Percentiles rank a stretch among this genome's conserved stretches.
Conservation (phyloP, 1,139 yeast species). For the Yamadazyma triangularis region DNA sequence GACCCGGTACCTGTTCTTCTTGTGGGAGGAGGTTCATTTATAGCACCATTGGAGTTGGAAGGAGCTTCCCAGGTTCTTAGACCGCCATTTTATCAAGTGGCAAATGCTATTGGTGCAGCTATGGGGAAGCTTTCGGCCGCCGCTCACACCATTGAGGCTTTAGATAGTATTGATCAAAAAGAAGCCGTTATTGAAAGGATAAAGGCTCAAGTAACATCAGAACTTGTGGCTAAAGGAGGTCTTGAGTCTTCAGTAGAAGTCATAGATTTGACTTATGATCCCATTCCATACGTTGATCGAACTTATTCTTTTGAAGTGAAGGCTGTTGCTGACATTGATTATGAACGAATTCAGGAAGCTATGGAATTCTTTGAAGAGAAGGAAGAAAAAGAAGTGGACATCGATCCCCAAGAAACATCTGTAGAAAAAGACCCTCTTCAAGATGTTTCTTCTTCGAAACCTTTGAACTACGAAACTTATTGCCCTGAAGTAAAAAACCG, state of each 20-base stretch:
- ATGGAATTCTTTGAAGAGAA: too few relatives aligned
- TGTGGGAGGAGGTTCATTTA: slow-evolving; percentile 44
- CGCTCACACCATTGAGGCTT: slow-evolving; percentile 13
- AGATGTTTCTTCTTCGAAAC: slow-evolving; percentile 3
- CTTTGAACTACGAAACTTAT: slow-evolving; percentile 22
- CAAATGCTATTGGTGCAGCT: slow-evolving; percentile 47
- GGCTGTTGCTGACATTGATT: slow-evolving; percentile 38
- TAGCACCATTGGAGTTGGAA: slow-evolving; percentile 26
- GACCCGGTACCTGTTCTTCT: slow-evolving; percentile 36
- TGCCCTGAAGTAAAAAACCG: slow-evolving; percentile 25
- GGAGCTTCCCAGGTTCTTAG: slow-evolving; percentile 35
- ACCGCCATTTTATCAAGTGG: slow-evolving; percentile 35
- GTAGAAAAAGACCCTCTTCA: slow-evolving; percentile 7
- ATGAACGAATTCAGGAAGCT: slow-evolving; percentile 15
- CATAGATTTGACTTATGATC: slow-evolving; percentile 28
- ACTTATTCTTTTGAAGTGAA: slow-evolving; percentile 30
- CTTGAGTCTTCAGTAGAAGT: slow-evolving; percentile 19
- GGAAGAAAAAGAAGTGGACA: slow-evolving; percentile 2
- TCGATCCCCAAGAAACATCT: slow-evolving; percentile 6
- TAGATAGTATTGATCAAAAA: slow-evolving; percentile 12
- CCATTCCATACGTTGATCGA: slow-evolving; percentile 35
- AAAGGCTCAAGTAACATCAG: slow-evolving; percentile 16
- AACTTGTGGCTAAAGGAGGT: slow-evolving; percentile 26
- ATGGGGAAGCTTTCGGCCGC: slow-evolving; percentile 32
- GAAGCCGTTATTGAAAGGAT: slow-evolving; percentile 18